Evolutionary conservation across 768 basidiomycete species (phyloP), one percentile per base, ranked within the genome.

Genomic region (Kwoniella botswanensis): DNA sequence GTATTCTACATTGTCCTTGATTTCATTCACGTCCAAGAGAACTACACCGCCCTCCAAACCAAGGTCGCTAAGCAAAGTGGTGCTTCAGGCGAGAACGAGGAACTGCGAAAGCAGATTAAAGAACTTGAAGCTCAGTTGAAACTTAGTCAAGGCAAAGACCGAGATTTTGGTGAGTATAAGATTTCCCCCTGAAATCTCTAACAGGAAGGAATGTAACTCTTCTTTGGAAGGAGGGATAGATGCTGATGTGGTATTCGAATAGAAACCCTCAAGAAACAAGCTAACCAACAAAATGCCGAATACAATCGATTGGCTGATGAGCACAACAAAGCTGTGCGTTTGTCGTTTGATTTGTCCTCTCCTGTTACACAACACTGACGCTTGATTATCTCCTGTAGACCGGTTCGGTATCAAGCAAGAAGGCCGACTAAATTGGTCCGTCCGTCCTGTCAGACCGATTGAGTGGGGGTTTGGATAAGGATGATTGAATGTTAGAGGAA

Each of bases 1-100:
- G 92, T 92, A 3, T 98, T 98, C 86, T 90, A 91, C 82, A 92
- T 98, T 82, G 88, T 92, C 57, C 89, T 94, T 79, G 93, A 98
- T 82, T 90, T 97, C 74, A 90, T 98, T 73, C 90, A 93, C 75
- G 88, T 90, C 0, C 93, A 96, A 83, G 94, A 95, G 75, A 89
- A 93, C 77, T 92, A 92, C 79, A 89, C 89, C 21, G 90, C 91
- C 77, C 82, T 98, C 70, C 94, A 95, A 86, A 87, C 73, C 17
- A 77, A 79, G 71, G 74, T 72, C 44, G 76, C 78, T 70, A 79
- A 74, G 67, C 67, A 73, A 56, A 74, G 73, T 41, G 78, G 76
- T n/a, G 72, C 69, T 17, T 68, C 63, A 29, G 80, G 80, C 35
- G 77, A 79, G 70, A 76, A 72, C 65, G 74, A 78, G 53, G 88